These are phyloP conservation scores for Sclerotinia glacialis DNA, from an alignment of 2,329 filamentous ascomycete species.

Conservation along the genomic window DNA sequence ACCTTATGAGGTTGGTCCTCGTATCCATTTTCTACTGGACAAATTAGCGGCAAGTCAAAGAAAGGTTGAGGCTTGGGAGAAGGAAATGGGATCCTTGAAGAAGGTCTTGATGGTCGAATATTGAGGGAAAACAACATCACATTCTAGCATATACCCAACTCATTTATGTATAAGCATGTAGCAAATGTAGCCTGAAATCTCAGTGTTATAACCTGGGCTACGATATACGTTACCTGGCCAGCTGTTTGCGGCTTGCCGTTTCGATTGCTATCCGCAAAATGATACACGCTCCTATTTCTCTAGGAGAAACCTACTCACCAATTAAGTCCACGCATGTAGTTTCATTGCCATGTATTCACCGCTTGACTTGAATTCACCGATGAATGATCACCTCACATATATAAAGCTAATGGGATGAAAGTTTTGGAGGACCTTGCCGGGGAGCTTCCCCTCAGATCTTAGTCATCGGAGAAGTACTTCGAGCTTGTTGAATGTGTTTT, in stretches of 20 bases:
- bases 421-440: not conserved
- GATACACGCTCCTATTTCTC: too few relatives aligned
- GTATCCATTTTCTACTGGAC: slow-evolving; percentile 68
- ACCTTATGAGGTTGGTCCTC: slow-evolving; percentile 62
- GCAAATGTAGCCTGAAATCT: not conserved
- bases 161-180: slow-evolving; percentile 18
- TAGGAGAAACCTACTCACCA: not conserved
- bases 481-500: not conserved
- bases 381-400: not conserved
- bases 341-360: not conserved
- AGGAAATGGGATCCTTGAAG: slow-evolving; percentile 68
- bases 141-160: slow-evolving; percentile 27
- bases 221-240: accelerated
- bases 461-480: not conserved
- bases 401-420: not conserved
- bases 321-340: too few relatives aligned
- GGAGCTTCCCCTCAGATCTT: not conserved
- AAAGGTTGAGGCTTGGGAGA: slow-evolving; percentile 72
- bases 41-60: slow-evolving; percentile 73
- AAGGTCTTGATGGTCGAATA: slow-evolving; percentile 59
- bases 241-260: not conserved
- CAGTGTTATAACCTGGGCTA: not conserved
- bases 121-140: slow-evolving; percentile 22
- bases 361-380: not conserved
- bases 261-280: not conserved